A percentile compares a stretch with the other conserved stretches of the same genome.
phyloP scores from a whole-genome alignment of 2,329 filamentous ascomycete species.

The Sarocladium brachiariae region DNA sequence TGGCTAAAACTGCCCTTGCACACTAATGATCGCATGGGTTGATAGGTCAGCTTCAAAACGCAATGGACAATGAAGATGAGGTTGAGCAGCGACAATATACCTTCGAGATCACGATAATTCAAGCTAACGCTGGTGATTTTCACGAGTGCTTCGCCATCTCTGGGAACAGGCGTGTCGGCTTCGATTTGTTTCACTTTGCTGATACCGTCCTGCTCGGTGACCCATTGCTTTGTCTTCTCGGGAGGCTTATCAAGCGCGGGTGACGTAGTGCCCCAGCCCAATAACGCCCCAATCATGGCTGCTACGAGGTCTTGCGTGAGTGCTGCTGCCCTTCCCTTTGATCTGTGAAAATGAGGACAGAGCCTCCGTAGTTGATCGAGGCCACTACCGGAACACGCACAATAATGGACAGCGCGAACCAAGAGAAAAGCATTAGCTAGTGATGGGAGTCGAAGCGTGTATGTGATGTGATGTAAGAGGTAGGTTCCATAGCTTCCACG shows the following conservation, averaged over 20 bases:
- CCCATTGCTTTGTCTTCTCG: slow-evolving; percentile 9
- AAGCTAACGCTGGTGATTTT: slow-evolving; percentile 8
- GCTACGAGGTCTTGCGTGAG: no score
- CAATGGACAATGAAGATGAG: background rate
- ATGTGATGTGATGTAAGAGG: background rate
- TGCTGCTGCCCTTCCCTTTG: no score
- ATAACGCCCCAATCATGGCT: background rate
- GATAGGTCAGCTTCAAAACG: background rate
- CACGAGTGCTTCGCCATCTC: slow-evolving; percentile 10
- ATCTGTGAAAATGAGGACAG: no score
- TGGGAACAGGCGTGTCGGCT: background rate
- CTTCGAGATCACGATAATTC: slow-evolving; percentile 9
- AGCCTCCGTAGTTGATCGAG: no score
- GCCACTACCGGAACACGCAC: no score
- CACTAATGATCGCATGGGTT: no score
- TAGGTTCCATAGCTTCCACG: background rate
- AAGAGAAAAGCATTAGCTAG: background rate
- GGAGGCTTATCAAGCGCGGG: background rate
- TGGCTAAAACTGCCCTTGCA: slow-evolving; percentile 8
- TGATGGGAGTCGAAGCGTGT: background rate
- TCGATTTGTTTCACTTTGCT: background rate
- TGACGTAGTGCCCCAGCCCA: slow-evolving; percentile 3
- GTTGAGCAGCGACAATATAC: background rate
- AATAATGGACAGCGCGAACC: no score
- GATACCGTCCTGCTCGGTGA: slow-evolving; percentile 9